Percentiles rank a stretch among this genome's conserved stretches.
Conservation (phyloP, 1,284 basidiomycete genomes). For the Cronartium ribicola region DNA sequence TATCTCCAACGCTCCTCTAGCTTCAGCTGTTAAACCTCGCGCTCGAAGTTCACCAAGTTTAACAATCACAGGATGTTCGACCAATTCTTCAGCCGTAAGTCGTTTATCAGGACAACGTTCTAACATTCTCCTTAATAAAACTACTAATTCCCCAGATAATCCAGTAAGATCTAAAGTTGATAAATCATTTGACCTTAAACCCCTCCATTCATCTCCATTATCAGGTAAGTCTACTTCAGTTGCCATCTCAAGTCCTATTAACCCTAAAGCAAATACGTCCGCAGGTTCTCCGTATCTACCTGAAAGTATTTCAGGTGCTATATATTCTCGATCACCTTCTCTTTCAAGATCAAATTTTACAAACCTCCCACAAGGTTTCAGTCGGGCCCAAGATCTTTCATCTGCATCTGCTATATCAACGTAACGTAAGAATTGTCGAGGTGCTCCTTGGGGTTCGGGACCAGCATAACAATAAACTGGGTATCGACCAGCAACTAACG, state of each 20-base stretch:
- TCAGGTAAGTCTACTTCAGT: conserved; percentile 95
- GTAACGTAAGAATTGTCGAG: conserved; percentile 43
- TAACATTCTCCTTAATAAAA: conserved; percentile 53
- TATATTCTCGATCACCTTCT: conserved; percentile 95
- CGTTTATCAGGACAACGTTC: conserved; percentile 45
- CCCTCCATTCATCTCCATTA: conserved; percentile 92
- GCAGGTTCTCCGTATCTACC: conserved; percentile 87
- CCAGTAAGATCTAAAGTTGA: conserved; percentile 71
- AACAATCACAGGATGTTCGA: conserved; percentile 15
- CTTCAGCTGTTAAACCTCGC: conserved; percentile 10
- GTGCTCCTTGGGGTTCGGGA: conserved; percentile 5
- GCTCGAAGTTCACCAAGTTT: conserved; percentile 16
- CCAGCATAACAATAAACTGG: conserved; percentile 15
- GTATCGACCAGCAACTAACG: conserved; percentile 14
- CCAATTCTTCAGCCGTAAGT: conserved; percentile 25
- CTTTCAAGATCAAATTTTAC: conserved; percentile 69
- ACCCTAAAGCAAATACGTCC: conserved; percentile 96
- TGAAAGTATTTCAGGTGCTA: conserved; percentile 94
- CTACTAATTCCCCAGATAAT: conserved; percentile 68
- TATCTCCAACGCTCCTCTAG: background rate
- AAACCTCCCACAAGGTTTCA: conserved; percentile 47
- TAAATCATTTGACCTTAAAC: conserved; percentile 85
- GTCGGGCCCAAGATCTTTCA: conserved; percentile 63
- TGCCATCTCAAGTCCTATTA: conserved; percentile 90
- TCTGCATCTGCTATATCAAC: conserved; percentile 21